A percentile compares a stretch with the other conserved stretches of the same genome.
Evolutionary conservation across 306 rosid species (phyloP).

Genomic region (Spatholobus suberectus): DNA sequence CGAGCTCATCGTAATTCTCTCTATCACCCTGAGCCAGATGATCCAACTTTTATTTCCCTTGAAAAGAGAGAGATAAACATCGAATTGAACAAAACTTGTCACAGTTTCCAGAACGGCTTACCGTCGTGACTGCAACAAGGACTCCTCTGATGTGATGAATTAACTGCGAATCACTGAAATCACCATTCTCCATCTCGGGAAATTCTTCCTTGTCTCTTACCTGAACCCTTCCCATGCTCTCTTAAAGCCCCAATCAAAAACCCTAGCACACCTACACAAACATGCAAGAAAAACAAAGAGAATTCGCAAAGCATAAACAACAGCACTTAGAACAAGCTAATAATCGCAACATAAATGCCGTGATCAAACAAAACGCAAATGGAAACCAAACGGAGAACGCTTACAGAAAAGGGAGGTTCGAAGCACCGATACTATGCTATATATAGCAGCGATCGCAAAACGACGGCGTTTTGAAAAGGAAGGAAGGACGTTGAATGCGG

Average conservation of each 20-base stretch:
- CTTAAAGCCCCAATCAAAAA: background rate
- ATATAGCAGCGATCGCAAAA: background rate
- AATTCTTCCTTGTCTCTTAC: slow-evolving; percentile 33
- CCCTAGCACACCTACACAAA: background rate
- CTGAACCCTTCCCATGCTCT: background rate
- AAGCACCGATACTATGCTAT: background rate
- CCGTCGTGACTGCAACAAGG: slow-evolving; percentile 61
- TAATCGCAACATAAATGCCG: background rate
- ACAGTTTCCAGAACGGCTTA: slow-evolving; percentile 29
- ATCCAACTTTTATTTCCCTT: background rate
- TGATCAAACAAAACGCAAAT: background rate
- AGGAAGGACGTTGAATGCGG: background rate
- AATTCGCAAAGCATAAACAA: background rate
- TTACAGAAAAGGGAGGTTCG: background rate
- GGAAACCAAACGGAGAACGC: background rate
- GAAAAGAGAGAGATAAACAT: background rate
- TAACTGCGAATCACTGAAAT: slow-evolving; percentile 61
- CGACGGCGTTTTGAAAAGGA: background rate
- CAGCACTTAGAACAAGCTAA: background rate
- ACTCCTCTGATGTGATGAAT: slow-evolving; percentile 52
- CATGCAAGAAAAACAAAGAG: background rate
- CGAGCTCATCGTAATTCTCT: slow-evolving; percentile 62
- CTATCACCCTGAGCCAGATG: slow-evolving; percentile 53
- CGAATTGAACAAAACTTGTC: background rate
- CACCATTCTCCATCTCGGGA: slow-evolving; percentile 50